These are phyloP conservation scores for Carex scoparia DNA, from an alignment of 176 grass and related monocot species.

Conservation along the genomic window DNA sequence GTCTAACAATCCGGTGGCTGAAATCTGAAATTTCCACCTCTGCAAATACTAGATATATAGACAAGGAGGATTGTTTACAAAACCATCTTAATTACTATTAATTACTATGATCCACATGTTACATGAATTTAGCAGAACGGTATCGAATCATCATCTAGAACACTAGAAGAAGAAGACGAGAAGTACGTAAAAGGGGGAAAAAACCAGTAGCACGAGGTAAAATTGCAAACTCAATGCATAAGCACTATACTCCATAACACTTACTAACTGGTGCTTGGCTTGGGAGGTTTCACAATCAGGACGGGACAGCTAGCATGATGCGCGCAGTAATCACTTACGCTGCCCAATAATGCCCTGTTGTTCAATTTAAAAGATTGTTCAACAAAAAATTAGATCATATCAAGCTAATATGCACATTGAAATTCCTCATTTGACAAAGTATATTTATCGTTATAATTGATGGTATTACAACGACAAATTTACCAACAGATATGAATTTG, in stretches of 20 bases:
- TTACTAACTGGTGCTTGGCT: not conserved
- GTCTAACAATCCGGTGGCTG: not conserved
- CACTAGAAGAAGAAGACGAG: not conserved
- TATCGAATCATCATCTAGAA: not conserved
- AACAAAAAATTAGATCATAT: not conserved
- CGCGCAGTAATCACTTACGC: slow-evolving; percentile 42
- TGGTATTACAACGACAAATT: not conserved
- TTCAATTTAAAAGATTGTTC: not conserved
- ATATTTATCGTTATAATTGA: not conserved
- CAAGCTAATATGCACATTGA: not conserved
- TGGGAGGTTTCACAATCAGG: slow-evolving; percentile 35
- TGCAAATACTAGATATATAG: not conserved
- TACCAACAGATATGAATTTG: not conserved
- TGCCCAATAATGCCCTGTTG: slow-evolving; percentile 37
- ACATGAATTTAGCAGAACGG: not conserved
- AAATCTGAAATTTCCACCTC: not conserved
- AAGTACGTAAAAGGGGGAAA: not conserved
- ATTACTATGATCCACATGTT: not conserved
- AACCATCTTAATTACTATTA: not conserved
- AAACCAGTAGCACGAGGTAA: not conserved
- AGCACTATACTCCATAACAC: not conserved
- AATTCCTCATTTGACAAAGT: not conserved
- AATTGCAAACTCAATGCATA: not conserved
- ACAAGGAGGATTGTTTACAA: not conserved
- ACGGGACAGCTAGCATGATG: slow-evolving; percentile 36